Conservation (phyloP, 768 basidiomycete species). For the Suillus variegatus region DNA sequence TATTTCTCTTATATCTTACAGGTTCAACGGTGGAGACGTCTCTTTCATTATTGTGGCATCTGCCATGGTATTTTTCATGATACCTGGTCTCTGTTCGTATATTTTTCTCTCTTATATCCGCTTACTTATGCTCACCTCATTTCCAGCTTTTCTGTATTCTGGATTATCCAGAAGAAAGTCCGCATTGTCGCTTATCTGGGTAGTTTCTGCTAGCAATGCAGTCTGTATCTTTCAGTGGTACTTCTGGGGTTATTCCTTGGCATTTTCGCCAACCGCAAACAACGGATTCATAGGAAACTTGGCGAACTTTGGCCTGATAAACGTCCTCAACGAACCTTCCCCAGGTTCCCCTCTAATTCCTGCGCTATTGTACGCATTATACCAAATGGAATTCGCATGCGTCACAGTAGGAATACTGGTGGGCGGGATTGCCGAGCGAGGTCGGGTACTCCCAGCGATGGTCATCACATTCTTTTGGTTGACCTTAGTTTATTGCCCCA, state of each 20-base stretch:
- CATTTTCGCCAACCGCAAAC: slow-evolving; percentile 76
- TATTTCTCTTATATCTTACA: slow-evolving; percentile 25
- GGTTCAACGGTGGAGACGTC: slow-evolving; percentile 72
- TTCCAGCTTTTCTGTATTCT: slow-evolving; percentile 69
- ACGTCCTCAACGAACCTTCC: slow-evolving; percentile 70
- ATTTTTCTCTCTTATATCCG: neutral
- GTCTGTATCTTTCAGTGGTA: slow-evolving; percentile 83
- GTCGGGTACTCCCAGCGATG: slow-evolving; percentile 79
- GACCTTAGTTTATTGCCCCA: slow-evolving; percentile 84
- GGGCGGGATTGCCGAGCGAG: slow-evolving; percentile 85
- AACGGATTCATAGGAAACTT: slow-evolving; percentile 82
- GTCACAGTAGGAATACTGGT: slow-evolving; percentile 77
- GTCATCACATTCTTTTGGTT: slow-evolving; percentile 83
- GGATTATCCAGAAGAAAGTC: slow-evolving; percentile 74
- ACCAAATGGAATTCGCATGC: slow-evolving; percentile 85
- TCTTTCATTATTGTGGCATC: slow-evolving; percentile 69
- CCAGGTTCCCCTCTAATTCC: slow-evolving; percentile 83
- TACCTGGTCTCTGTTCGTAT: slow-evolving; percentile 65
- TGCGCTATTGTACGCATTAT: slow-evolving; percentile 80
- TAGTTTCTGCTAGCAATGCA: slow-evolving; percentile 70
- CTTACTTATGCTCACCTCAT: slow-evolving; percentile 5
- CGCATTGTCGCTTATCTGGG: slow-evolving; percentile 73
- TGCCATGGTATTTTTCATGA: slow-evolving; percentile 77
- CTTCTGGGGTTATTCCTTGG: slow-evolving; percentile 81
- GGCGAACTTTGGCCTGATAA: slow-evolving; percentile 72